Evolutionary conservation across 805 yeast genomes (phyloP), one percentile per base, ranked within the genome.

Genomic region (Candida koratica): DNA sequence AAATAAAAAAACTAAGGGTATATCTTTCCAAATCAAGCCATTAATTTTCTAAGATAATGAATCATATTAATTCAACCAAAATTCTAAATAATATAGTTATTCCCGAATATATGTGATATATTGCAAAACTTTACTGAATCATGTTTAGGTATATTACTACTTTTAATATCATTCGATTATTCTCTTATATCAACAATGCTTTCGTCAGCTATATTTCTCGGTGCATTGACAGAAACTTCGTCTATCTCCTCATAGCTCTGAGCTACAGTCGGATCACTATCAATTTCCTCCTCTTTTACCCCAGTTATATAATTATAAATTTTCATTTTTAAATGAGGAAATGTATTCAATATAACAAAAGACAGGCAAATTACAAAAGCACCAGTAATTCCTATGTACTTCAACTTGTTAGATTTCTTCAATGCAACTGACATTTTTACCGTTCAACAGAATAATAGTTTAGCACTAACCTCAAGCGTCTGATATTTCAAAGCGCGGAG

Each of bases 311-410:
- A 52, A 14, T 51, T 42, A 35, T 41, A 49, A 12, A 61, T 23
- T 9, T 53, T 39, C n/a, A 55, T 42, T 37, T 53, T 55, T 27
- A 73, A 52, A 43, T 73, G 78, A n/a, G 79, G 79, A 41, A 63
- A 73, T 4, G 77, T 73, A 36, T 61, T 61, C 39, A 73, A 53
- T 7, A 72, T 41, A 5, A 73, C 29, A 17, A 63, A 52, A 0
- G 70, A 57, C 3, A 70, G 67, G 16, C 75, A 75, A 9, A 71
- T 35, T 4, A 68, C 45, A 9, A 63, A 64, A 0, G 67, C 68
- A 6, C 75, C 64, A 2, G 73, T 57, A 4, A 61, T 51, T 0
- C 64, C 58, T 8, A 44, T 36, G 3, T 39, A 14, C 28, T 38
- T 52, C 5, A 44, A 34, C 22, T 43, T 49, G 17, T 34, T 45